A percentile compares a stretch with the other conserved stretches of the same genome.
phyloP scores from a whole-genome alignment of 805 yeast genomes.

The Wickerhamomyces alni region DNA sequence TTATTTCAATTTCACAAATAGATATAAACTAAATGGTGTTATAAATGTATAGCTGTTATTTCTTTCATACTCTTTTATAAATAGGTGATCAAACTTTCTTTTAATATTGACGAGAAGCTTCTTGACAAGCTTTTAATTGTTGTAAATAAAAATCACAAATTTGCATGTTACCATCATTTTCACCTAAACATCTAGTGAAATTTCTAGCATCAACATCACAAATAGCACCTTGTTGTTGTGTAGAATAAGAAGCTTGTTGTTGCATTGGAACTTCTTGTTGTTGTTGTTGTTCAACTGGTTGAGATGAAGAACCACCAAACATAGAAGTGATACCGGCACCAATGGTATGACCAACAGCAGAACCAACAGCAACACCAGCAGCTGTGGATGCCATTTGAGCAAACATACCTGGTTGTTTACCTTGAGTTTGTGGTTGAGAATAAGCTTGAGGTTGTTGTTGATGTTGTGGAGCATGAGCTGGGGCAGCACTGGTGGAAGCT shows the following conservation, averaged over 20 bases:
- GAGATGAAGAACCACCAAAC: slow-evolving; percentile 75
- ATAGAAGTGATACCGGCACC: slow-evolving; percentile 91
- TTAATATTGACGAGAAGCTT: slow-evolving; percentile 80
- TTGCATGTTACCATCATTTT: slow-evolving; percentile 93
- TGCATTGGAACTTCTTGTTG: slow-evolving; percentile 38
- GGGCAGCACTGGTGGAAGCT: slow-evolving; percentile 68
- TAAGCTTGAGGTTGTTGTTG: slow-evolving; percentile 38
- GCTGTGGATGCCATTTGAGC: slow-evolving; percentile 99
- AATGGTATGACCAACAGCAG: slow-evolving; percentile 92
- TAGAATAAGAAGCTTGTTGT: slow-evolving; percentile 27
- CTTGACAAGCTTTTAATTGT: slow-evolving; percentile 96
- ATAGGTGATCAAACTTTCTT: neutral
- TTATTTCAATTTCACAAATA: too few species aligned
- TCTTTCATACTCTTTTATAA: neutral
- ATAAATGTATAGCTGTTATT: neutral
- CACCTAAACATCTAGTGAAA: slow-evolving; percentile 93
- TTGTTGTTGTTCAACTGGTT: slow-evolving; percentile 40
- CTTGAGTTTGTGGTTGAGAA: slow-evolving; percentile 51
- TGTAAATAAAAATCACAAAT: slow-evolving; percentile 95
- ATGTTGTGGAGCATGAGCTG: slow-evolving; percentile 38
- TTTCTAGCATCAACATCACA: slow-evolving; percentile 94
- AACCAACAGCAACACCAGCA: slow-evolving; percentile 99
- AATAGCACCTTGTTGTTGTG: slow-evolving; percentile 40
- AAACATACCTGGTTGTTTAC: slow-evolving; percentile 76
- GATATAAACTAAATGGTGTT: too few species aligned